Base-by-base conservation (phyloP, 169 alveolate genomes). In the Cyclospora cayetanensis region DNA sequence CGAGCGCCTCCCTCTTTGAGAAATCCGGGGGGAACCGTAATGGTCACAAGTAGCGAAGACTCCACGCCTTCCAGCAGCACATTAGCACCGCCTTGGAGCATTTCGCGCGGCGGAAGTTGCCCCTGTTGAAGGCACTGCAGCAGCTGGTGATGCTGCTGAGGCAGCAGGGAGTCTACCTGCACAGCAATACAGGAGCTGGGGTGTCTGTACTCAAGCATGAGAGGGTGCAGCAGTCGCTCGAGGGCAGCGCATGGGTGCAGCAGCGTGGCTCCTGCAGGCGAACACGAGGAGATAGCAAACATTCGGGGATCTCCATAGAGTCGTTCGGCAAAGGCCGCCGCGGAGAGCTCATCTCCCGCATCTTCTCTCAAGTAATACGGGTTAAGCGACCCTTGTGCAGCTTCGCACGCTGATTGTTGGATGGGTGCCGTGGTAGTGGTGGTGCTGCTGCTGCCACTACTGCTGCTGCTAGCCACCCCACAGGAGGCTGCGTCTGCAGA, bases 171-270 rank as follows among this genome's bases (percentile, higher is more conserved):
- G 22, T 70, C 82, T 12, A 70, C 82, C 52, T 70, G 82, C 27
- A 70, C 53, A 2, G 82, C 82, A 5, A 70, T 53, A 27, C 82
- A 70, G 15, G 82, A 31, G 25, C 82, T 70, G 31, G 82, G 52
- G 82, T 70, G 82, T 27, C 91, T 74, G 31, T 63, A 63, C 72
- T 85, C 91, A 12, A 85, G 25, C 15, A 63, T 85, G 42, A 85
- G 84, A 37, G 91, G 91, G 31, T 76, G 91, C 84, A 85, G 72
- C 91, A 85, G 76, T 34, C 91, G 65, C 39, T 85, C 91, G 0
- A 85, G 72, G 1, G 84, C 84, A 41, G 91, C 91, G 18, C 39
- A 46, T 0, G 91, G 83, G 55, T 85, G 91, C 66, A 68, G 50
- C 50, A 85, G 72, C 39, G 91, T 85, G 12, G 91, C 91, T 22